phyloP scores from a whole-genome alignment of 108 stramenopile species.

The Mayamaea pseudoterrestris region DNA sequence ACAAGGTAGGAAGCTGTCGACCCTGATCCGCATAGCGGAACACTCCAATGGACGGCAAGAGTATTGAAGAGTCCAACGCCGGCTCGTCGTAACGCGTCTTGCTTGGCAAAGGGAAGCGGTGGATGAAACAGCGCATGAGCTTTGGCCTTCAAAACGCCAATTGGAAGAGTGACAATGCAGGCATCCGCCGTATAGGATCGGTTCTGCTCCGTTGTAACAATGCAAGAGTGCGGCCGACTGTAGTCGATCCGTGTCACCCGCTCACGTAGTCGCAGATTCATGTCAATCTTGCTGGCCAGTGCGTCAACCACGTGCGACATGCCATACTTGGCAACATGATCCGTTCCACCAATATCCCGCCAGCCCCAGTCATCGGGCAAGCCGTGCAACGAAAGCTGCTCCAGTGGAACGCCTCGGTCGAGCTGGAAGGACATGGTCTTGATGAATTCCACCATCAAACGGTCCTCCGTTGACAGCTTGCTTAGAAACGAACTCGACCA shows the following conservation, averaged over 20 bases:
- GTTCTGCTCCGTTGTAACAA: not conserved
- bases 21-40: slow-evolving; percentile 1
- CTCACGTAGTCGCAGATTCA: not conserved
- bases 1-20: slow-evolving; percentile 8
- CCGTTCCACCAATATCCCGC: not conserved
- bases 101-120: not conserved
- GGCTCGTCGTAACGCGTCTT: slow-evolving; percentile 1
- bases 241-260: slow-evolving; percentile 5
- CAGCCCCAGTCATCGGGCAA: slow-evolving; percentile 3
- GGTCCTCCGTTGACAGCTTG: not conserved
- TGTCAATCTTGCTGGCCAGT: not conserved
- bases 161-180: slow-evolving; percentile 7
- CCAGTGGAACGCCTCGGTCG: slow-evolving; percentile 5
- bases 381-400: slow-evolving; percentile 1
- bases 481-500: not conserved
- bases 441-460: slow-evolving; percentile 3
- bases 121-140: not conserved
- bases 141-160: slow-evolving; percentile 8
- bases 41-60: slow-evolving; percentile 10
- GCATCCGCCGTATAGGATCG: not conserved
- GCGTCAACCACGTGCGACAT: not conserved
- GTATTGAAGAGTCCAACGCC: slow-evolving; percentile 8
- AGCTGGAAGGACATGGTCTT: slow-evolving; percentile 6
- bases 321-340: slow-evolving; percentile 1
- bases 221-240: not conserved